Percentiles rank a stretch among this genome's conserved stretches.
These are phyloP conservation scores for Parastagonospora avenae DNA, from an alignment of 2,329 filamentous ascomycete genomes.

Conservation along the genomic window DNA sequence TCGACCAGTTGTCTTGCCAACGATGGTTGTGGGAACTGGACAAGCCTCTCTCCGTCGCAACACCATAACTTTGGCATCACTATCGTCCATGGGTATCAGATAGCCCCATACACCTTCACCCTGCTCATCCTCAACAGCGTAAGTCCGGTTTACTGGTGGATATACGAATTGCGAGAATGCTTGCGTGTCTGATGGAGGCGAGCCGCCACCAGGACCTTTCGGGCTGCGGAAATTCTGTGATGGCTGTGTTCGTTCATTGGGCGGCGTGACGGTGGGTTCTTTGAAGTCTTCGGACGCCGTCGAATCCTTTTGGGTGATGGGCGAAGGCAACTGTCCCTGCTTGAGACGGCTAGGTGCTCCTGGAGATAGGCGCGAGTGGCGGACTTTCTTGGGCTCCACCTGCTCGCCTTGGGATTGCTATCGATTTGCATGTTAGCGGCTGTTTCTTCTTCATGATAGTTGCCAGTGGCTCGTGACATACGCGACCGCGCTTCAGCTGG, in stretches of 20 bases:
- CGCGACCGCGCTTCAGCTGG: slow-evolving; percentile 81
- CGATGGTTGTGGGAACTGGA: slow-evolving; percentile 57
- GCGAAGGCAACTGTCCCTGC: slow-evolving; percentile 73
- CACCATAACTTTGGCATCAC: slow-evolving; percentile 72
- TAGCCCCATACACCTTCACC: slow-evolving; percentile 95
- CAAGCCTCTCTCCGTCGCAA: slow-evolving; percentile 76
- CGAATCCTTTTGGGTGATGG: slow-evolving; percentile 72
- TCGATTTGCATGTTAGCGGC: slow-evolving; percentile 25
- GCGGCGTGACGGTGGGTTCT: slow-evolving; percentile 73
- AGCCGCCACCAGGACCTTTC: slow-evolving; percentile 48
- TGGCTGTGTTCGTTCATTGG: slow-evolving; percentile 45
- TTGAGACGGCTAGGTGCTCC: slow-evolving; percentile 57
- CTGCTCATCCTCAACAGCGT: slow-evolving; percentile 84
- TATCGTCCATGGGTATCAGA: slow-evolving; percentile 77
- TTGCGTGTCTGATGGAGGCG: slow-evolving; percentile 74
- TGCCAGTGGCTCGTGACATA: slow-evolving; percentile 52
- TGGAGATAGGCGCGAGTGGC: slow-evolving; percentile 69
- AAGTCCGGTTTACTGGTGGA: slow-evolving; percentile 71
- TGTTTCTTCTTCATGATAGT: neutral
- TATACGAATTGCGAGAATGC: slow-evolving; percentile 81
- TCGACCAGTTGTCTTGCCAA: slow-evolving; percentile 45
- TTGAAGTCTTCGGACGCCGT: slow-evolving; percentile 67
- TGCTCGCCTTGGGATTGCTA: slow-evolving; percentile 71
- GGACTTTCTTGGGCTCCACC: slow-evolving; percentile 78
- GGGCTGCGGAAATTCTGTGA: slow-evolving; percentile 47